A percentile compares a stretch with the other conserved stretches of the same genome.
These are phyloP conservation scores for Lactarius hengduanensis DNA, from an alignment of 768 basidiomycete species.

Conservation along the genomic window DNA sequence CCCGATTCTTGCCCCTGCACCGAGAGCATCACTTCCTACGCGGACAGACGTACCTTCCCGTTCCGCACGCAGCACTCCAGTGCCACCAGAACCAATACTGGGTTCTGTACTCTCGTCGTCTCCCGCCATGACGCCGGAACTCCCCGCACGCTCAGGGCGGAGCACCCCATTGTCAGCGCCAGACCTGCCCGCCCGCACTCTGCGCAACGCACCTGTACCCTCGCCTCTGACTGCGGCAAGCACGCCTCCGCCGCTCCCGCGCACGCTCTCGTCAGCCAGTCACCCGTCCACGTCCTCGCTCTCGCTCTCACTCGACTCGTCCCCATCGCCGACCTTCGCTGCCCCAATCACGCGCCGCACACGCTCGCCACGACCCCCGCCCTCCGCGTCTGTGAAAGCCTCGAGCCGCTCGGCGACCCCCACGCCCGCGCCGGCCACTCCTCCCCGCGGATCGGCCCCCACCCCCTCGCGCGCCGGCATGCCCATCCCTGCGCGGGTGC, in stretches of 20 bases:
- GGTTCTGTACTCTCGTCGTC: slow-evolving; percentile 22
- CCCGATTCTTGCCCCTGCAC: slow-evolving; percentile 20
- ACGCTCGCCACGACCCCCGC: slow-evolving; percentile 20
- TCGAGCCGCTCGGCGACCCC: slow-evolving; percentile 18
- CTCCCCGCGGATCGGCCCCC: slow-evolving; percentile 3
- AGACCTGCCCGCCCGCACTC: neutral
- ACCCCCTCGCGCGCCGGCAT: slow-evolving; percentile 12
- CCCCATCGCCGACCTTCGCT: neutral
- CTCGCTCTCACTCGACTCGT: neutral
- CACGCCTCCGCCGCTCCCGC: neutral
- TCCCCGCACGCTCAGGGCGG: slow-evolving; percentile 6
- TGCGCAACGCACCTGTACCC: neutral
- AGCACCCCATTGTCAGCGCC: neutral
- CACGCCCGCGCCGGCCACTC: neutral
- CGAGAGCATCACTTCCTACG: slow-evolving; percentile 36
- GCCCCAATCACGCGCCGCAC: slow-evolving; percentile 6
- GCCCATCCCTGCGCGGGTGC: slow-evolving; percentile 12
- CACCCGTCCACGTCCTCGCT: slow-evolving; percentile 9
- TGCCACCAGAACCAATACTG: slow-evolving; percentile 2
- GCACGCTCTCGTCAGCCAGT: neutral
- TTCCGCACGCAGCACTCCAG: slow-evolving; percentile 24
- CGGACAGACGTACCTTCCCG: slow-evolving; percentile 33
- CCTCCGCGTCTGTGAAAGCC: slow-evolving; percentile 4
- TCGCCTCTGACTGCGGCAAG: neutral
- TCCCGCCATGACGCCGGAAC: neutral